phyloP scores from a whole-genome alignment of 352 stramenopile species.

The Aphanomyces astaci region DNA sequence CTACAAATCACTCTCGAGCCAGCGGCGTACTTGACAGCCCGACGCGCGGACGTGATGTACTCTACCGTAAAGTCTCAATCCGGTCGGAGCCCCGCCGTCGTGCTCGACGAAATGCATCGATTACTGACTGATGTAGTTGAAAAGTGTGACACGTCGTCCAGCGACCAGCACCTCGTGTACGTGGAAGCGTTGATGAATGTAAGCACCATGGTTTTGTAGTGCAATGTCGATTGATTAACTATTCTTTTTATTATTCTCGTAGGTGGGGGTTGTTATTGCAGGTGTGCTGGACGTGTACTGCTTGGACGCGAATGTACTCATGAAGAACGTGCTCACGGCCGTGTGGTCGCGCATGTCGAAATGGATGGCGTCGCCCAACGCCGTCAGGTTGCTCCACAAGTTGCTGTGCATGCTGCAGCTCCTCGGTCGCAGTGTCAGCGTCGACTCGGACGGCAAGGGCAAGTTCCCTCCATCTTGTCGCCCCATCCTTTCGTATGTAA shows the following conservation, averaged over 20 bases:
- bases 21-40: not conserved
- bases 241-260: not conserved
- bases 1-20: not conserved
- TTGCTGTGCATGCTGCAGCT: slow-evolving; percentile 11
- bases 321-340: slow-evolving; percentile 1
- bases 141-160: not conserved
- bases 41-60: not conserved
- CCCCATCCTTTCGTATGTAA: not conserved
- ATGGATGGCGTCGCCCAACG: not conserved
- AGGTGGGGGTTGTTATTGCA: slow-evolving; percentile 9
- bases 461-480: slow-evolving; percentile 14
- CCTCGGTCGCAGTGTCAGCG: not conserved
- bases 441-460: not conserved
- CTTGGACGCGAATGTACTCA: not conserved
- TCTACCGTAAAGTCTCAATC: not conserved
- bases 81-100: not conserved
- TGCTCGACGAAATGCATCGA: not conserved
- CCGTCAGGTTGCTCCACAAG: slow-evolving; percentile 6
- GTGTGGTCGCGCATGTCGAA: not conserved
- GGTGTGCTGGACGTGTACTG: not conserved
- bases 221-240: not conserved
- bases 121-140: not conserved
- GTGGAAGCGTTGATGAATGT: not conserved
- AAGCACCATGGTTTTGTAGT: too few relatives aligned
- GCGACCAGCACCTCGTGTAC: not conserved